Conservation (phyloP, 345 rosid genomes). For the Arabis hirsuta region DNA sequence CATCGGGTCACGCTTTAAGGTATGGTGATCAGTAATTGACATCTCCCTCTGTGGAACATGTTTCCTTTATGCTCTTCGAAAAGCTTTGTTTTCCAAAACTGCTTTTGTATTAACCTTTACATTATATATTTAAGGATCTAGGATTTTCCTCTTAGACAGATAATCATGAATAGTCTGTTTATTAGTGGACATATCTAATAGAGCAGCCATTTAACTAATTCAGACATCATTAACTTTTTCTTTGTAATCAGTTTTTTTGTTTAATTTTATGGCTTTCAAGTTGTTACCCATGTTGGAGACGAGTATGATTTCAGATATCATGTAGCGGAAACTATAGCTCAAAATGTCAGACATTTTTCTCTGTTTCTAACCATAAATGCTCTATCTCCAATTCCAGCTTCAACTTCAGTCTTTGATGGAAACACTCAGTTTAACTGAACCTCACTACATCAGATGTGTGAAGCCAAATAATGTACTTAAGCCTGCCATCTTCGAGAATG, state of each 20-base stretch:
- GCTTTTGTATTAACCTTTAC: conserved; percentile 9
- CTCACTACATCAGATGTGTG: conserved; percentile 99
- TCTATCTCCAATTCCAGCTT: conserved; percentile 57
- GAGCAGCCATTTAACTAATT: conserved; percentile 20
- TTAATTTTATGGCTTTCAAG: conserved; percentile 8
- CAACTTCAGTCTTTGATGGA: conserved; percentile 99
- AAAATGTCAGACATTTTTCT: neutral
- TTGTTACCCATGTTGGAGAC: conserved; percentile 23
- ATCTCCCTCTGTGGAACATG: conserved; percentile 8
- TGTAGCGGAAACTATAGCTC: conserved; percentile 24
- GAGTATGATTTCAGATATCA: conserved; percentile 26
- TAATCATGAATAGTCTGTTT: conserved; percentile 20
- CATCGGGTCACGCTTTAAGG: conserved; percentile 98
- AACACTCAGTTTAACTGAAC: conserved; percentile 91
- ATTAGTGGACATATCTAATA: conserved; percentile 21
- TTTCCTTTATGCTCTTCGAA: conserved; percentile 12
- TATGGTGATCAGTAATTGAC: conserved; percentile 32
- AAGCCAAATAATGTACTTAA: conserved; percentile 97
- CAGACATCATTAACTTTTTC: conserved; percentile 20
- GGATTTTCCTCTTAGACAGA: neutral
- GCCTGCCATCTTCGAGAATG: conserved; percentile 95
- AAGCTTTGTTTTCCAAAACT: conserved; percentile 14
- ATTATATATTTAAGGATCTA: neutral
- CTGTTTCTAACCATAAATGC: conserved; percentile 32
- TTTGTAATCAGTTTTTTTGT: neutral